Percentiles rank a stretch among this genome's conserved stretches.
phyloP scores from a whole-genome alignment of 1,284 basidiomycete genomes.

The Xerocomus nothofagi region DNA sequence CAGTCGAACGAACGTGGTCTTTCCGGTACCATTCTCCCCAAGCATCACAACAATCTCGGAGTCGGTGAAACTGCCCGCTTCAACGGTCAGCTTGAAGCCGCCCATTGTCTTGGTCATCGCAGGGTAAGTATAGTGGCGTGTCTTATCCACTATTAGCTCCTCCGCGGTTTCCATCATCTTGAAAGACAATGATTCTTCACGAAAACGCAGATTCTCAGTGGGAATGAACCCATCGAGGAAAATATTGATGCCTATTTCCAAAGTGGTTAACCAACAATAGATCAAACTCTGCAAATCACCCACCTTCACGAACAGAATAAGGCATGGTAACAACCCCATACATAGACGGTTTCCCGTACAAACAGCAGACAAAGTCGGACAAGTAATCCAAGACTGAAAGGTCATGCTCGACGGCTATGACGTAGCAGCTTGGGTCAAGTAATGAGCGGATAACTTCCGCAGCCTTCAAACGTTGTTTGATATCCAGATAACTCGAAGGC shows the following conservation, averaged over 20 bases:
- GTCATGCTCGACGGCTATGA: constrained; percentile 97
- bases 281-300: constrained; percentile 18
- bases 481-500: constrained; percentile 95
- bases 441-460: constrained; percentile 93
- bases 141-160: constrained; percentile 81
- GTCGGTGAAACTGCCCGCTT: constrained; percentile 87
- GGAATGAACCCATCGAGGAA: constrained; percentile 98
- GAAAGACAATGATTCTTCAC: constrained; percentile 91
- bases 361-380: constrained; percentile 94
- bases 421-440: constrained; percentile 80
- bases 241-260: constrained; percentile 81
- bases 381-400: constrained; percentile 95
- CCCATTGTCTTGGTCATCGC: constrained; percentile 95
- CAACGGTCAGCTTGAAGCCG: constrained; percentile 88
- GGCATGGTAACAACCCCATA: constrained; percentile 99
- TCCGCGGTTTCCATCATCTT: constrained; percentile 95
- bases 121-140: constrained; percentile 86
- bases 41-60: constrained; percentile 98
- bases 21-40: constrained; percentile 97
- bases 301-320: constrained; percentile 93
- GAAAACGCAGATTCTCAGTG: constrained; percentile 97
- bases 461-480: constrained; percentile 92
- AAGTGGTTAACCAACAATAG: not conserved
- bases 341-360: constrained; percentile 96
- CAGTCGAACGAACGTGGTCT: constrained; percentile 94